Evolutionary conservation across 306 rosid species (phyloP), one percentile per base, ranked within the genome.

Genomic region (Gastrolobium bilobum): DNA sequence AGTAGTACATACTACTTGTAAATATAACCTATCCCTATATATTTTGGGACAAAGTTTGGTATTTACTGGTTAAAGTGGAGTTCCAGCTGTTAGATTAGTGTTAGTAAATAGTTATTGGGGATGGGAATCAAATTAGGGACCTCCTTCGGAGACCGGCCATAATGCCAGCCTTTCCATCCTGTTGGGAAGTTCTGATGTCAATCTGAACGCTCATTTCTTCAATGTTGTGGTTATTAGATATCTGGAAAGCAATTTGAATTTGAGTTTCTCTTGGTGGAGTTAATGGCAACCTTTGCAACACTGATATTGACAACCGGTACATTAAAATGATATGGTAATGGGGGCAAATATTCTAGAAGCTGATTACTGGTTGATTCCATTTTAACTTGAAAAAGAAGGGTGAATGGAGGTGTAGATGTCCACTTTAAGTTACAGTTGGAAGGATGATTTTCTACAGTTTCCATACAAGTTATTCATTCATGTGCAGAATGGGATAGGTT

Each of bases 201-300:
- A n/a, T 48, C 57, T 68, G 62, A 69, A 15, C 3, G 48, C 10
- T 48, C 20, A 35, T 70, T 51, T 70, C 39, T 52, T 52, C 30
- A 37, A n/a, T 30, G 43, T 38, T 44, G 10, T 46, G 44, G 30
- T 11, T 58, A 31, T 57, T 68, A 15, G 50, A 78, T 68, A 37
- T 8, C 42, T 57, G 13, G 70, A 48, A 68, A 68, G 62, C 68
- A 78, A 47, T 26, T 68, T 61, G 51, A 68, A 78, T 6, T 60
- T 11, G 70, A 57, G 68, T 52, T 61, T 77, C 37, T 64, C 53
- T 77, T 14, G 50, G 59, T n/a, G 75, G 64, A 65, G 75, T 10
- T 65, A 11, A 31, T 2, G 34, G 37, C 47, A 65, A 65, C 66
- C 66, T 52, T 77, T 39, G n/a, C 8, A 52, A 42, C 15, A 66